Conservation (phyloP, 192 early-diverging fungal species). For the Backusella mclennaniae region DNA sequence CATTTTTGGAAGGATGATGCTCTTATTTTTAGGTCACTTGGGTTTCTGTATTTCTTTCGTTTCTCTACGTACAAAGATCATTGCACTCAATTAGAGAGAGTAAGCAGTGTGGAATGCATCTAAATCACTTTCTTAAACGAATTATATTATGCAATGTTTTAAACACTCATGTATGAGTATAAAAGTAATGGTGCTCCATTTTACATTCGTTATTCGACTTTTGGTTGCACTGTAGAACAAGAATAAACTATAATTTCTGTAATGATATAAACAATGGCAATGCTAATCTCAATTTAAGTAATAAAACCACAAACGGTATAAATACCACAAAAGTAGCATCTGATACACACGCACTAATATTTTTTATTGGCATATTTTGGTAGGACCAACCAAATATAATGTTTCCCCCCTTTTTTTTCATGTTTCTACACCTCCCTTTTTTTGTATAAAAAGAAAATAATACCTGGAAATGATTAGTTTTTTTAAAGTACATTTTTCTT, state of each 20-base stretch:
- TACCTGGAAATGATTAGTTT: not conserved
- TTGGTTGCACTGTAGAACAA: not conserved
- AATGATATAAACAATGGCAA: not conserved
- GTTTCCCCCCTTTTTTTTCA: not conserved
- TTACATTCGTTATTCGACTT: not conserved
- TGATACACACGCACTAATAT: not conserved
- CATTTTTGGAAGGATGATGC: not conserved
- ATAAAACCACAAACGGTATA: not conserved
- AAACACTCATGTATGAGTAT: not conserved
- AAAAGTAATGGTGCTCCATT: not conserved
- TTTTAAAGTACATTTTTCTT: not conserved
- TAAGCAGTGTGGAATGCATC: not conserved
- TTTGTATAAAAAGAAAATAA: not conserved
- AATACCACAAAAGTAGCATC: not conserved
- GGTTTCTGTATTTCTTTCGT: not conserved
- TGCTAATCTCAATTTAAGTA: not conserved
- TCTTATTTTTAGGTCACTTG: constrained; percentile 2
- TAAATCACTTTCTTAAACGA: not conserved
- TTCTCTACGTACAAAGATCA: not conserved
- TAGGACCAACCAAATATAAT: too few relatives aligned
- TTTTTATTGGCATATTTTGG: not conserved
- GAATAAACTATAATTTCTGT: not conserved
- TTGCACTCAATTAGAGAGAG: not conserved
- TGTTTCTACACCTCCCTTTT: not conserved
- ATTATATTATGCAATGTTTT: not conserved